Percentiles rank a stretch among this genome's conserved stretches.
Conservation (phyloP, 1,139 yeast species). For the Lodderomyces orthopsilosis region DNA sequence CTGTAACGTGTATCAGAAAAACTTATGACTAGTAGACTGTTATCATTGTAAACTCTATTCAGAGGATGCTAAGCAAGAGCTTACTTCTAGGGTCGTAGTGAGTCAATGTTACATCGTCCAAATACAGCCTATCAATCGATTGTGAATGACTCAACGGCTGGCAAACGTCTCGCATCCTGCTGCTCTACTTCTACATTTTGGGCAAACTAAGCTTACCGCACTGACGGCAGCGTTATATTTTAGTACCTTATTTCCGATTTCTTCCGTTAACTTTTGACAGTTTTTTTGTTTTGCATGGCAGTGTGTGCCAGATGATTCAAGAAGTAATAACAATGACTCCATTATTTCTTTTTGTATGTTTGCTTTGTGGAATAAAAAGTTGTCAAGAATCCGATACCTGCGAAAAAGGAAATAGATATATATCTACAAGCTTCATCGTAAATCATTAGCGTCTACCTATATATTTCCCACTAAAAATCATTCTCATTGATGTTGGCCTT, state of each 20-base stretch:
- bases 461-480: slow-evolving; percentile 18
- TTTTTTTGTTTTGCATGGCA: too few relatives aligned
- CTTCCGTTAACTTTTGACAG: neutral
- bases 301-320: too few relatives aligned
- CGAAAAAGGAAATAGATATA: neutral
- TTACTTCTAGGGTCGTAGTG: too few relatives aligned
- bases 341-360: neutral
- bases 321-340: neutral
- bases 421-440: too few relatives aligned
- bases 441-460: neutral
- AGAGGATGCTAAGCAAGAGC: too few relatives aligned
- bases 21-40: too few relatives aligned
- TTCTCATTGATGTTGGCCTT: slow-evolving; percentile 43
- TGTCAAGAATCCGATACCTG: neutral
- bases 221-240: too few relatives aligned
- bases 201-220: too few relatives aligned
- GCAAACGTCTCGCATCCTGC: neutral
- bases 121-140: too few relatives aligned
- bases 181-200: neutral
- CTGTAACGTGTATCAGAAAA: too few relatives aligned
- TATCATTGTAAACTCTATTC: too few relatives aligned
- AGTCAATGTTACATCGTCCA: too few relatives aligned
- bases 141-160: slow-evolving; percentile 1
- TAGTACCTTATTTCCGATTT: neutral
- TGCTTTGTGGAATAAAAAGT: neutral